phyloP scores from a whole-genome alignment of 768 basidiomycete species.

The Trametes villosa region DNA sequence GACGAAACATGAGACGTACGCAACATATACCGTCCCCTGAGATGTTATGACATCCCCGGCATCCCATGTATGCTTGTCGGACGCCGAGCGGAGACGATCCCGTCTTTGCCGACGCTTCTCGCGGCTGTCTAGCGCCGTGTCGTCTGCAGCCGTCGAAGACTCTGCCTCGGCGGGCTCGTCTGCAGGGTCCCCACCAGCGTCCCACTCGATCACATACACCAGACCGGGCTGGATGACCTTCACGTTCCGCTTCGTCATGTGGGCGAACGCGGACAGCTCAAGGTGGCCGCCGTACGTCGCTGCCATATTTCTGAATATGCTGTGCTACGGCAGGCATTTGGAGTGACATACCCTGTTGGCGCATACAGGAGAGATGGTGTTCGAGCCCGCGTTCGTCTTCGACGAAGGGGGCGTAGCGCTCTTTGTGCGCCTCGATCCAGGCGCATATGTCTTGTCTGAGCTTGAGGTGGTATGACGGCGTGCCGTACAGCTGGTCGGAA shows the following conservation, averaged over 20 bases:
- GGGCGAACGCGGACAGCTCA: conserved; percentile 91
- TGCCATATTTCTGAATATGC: conserved; percentile 39
- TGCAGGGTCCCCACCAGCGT: conserved; percentile 53
- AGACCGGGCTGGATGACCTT: conserved; percentile 94
- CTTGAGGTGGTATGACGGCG: conserved; percentile 66
- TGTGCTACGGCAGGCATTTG: not conserved
- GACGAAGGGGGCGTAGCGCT: conserved; percentile 84
- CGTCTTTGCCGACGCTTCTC: conserved; percentile 50
- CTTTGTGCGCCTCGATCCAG: conserved; percentile 71
- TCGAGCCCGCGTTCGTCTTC: conserved; percentile 82
- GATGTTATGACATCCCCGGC: conserved; percentile 28
- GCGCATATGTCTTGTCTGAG: conserved; percentile 80
- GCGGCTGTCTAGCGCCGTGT: conserved; percentile 41
- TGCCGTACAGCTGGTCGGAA: conserved; percentile 85
- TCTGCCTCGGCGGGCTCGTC: conserved; percentile 26
- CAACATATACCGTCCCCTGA: conserved; percentile 71
- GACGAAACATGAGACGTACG: conserved; percentile 56
- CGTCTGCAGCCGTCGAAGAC: conserved; percentile 31
- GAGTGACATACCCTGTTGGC: conserved; percentile 63
- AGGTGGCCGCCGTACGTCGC: conserved; percentile 93
- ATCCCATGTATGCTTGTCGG: conserved; percentile 31
- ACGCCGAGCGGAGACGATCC: conserved; percentile 41
- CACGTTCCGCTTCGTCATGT: conserved; percentile 75
- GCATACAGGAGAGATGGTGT: conserved; percentile 76
- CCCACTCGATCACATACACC: conserved; percentile 89